Evolutionary conservation across 2,329 filamentous ascomycete genomes (phyloP).

Genomic region (Alternaria infectoria): DNA sequence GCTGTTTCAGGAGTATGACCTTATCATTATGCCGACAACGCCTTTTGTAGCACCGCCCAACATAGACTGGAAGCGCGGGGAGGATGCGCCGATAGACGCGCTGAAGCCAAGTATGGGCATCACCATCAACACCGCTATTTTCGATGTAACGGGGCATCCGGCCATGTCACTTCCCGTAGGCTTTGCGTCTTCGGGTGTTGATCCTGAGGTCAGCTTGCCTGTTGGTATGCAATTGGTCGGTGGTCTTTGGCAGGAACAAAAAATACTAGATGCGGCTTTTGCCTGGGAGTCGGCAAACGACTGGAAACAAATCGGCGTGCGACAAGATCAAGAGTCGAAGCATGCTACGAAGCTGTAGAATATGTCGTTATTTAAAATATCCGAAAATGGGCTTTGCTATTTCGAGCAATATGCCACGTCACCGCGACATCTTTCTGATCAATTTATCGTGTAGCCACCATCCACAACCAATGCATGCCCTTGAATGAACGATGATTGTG

Average conservation of each 20-base stretch:
- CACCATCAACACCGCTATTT: conserved; percentile 38
- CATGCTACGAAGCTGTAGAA: conserved; percentile 19
- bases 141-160: conserved; percentile 41
- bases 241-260: conserved; percentile 46
- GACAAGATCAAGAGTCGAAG: conserved; percentile 4
- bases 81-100: conserved; percentile 36
- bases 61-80: conserved; percentile 31
- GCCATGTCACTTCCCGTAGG: conserved; percentile 38
- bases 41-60: conserved; percentile 33
- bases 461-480: conserved; percentile 58
- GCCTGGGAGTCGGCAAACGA: conserved; percentile 39
- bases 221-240: conserved; percentile 51
- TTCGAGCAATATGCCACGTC: background rate
- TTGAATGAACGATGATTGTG: conserved; percentile 61
- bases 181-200: conserved; percentile 30
- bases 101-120: conserved; percentile 39
- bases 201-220: conserved; percentile 37
- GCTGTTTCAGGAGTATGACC: conserved; percentile 45
- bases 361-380: background rate
- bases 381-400: background rate
- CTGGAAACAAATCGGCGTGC: conserved; percentile 25
- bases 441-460: conserved; percentile 47
- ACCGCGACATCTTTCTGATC: background rate
- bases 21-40: conserved; percentile 52
- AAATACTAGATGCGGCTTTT: conserved; percentile 33